Evolutionary conservation across 1,284 basidiomycete genomes (phyloP).

Genomic region (Trichosporon coremiiforme): DNA sequence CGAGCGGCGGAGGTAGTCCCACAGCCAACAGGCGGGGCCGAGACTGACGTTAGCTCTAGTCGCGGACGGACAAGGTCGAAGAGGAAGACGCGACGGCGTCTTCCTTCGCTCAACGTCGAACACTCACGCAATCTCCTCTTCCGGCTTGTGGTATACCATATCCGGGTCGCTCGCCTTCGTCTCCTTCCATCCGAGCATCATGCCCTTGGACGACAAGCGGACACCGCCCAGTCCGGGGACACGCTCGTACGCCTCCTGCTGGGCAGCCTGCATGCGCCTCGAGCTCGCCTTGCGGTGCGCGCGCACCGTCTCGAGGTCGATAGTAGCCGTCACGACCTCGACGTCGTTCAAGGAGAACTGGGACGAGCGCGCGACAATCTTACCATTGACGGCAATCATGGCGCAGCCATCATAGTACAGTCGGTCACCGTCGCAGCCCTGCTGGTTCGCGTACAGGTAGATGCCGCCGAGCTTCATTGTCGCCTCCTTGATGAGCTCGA

Average conservation of each 20-base stretch:
- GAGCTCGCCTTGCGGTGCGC: constrained; percentile 79
- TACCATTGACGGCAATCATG: constrained; percentile 92
- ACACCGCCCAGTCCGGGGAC: constrained; percentile 68
- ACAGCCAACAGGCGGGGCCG: constrained; percentile 98
- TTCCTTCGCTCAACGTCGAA: too few species aligned
- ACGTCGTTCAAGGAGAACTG: constrained; percentile 96
- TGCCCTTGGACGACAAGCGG: constrained; percentile 62
- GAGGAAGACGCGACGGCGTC: too few species aligned
- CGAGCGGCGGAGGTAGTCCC: constrained; percentile 96
- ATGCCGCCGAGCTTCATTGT: constrained; percentile 94
- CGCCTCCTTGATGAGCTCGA: constrained; percentile 96
- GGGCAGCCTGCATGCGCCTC: constrained; percentile 85
- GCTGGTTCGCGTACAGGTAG: constrained; percentile 97
- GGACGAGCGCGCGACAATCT: constrained; percentile 87
- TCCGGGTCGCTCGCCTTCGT: constrained; percentile 61
- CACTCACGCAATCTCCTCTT: constrained; percentile 95
- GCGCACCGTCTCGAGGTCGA: constrained; percentile 93
- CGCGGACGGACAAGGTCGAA: too few species aligned
- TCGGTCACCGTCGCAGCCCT: constrained; percentile 97
- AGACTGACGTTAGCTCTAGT: constrained; percentile 61
- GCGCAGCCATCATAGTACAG: constrained; percentile 97
- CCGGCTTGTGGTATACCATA: constrained; percentile 79
- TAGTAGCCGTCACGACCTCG: constrained; percentile 90
- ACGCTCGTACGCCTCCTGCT: constrained; percentile 70
- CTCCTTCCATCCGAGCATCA: constrained; percentile 69